Base-by-base conservation (phyloP, 805 yeast species). In the Wickerhamiella occidentalis region DNA sequence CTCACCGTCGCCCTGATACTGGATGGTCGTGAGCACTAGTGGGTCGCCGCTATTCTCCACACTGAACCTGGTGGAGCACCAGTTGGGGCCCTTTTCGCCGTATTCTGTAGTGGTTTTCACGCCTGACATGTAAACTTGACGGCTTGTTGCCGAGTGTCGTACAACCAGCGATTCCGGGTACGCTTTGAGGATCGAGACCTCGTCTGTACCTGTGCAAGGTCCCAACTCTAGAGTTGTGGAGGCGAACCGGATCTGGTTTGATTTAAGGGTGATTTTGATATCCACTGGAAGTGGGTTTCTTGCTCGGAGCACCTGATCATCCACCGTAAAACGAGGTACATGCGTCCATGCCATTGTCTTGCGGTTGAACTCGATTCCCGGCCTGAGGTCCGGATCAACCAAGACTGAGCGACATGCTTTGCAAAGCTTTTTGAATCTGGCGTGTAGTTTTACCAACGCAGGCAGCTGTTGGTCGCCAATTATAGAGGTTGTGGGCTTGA, bases 391-490 rank as follows among this genome's bases (percentile, higher is more conserved):
- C 0, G 70, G 71, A n/a, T 58, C 55, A 4, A 59, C 59, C 15
- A 66, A 57, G n/a, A 56, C 40, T n/a, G 55, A 54, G 13, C 62
- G 55, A 49, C 70, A 67, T 6, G 58, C 63, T 15, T 55, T 52
- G 53, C 71, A 67, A 21, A 53, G 45, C 42, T 58, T 59, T 6
- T 59, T 35, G 17, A 51, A 51, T 37, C 64, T 59, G 3, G 64
- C 57, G 6, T 64, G 55, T 18, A 66, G 55, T 5, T 50, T 54
- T 3, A 52, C 54, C 2, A 60, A 55, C 11, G 38, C n/a, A 1
- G 69, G 70, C 7, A 53, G 52, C 13, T 15, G 30, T 15, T 40
- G 21, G 7, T 22, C 44, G 19, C 22, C 36, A n/a, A 9, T 6
- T 3, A 22, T 9, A 19, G 13, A 13, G 3, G 26, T 13, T 2